Evolutionary conservation across 768 basidiomycete genomes (phyloP).

Genomic region (Sporobolomyces pararoseus): DNA sequence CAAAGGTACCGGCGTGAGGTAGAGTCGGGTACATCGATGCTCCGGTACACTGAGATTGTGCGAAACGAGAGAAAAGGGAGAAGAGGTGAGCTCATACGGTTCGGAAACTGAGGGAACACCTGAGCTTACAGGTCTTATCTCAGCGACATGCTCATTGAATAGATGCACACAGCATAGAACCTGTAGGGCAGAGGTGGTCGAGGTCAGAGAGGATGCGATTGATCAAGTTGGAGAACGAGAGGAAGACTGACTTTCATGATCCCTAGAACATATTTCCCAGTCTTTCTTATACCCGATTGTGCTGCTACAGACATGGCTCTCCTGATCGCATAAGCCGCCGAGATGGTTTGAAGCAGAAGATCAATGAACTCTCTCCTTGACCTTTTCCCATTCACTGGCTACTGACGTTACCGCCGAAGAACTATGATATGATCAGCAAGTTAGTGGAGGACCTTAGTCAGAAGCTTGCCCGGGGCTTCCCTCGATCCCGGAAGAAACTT

Average conservation of each 20-base stretch:
- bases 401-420: too few relatives aligned
- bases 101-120: not conserved
- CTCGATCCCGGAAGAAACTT: not conserved
- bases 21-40: constrained; percentile 42
- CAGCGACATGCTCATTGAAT: constrained; percentile 39
- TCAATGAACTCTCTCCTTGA: not conserved
- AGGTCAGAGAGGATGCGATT: not conserved
- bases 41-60: constrained; percentile 32
- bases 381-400: not conserved
- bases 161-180: constrained; percentile 34
- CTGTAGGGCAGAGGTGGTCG: not conserved
- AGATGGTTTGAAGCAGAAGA: not conserved
- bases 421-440: not conserved
- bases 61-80: not conserved
- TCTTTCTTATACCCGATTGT: not conserved
- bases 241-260: constrained; percentile 15
- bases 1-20: constrained; percentile 23
- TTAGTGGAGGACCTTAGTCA: not conserved
- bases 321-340: not conserved
- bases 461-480: not conserved
- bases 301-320: not conserved
- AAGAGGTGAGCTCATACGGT: not conserved
- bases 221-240: not conserved
- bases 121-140: constrained; percentile 29
- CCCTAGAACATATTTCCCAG: not conserved